Evolutionary conservation across 805 yeast species (phyloP).

Genomic region (Torulaspora quercuum): DNA sequence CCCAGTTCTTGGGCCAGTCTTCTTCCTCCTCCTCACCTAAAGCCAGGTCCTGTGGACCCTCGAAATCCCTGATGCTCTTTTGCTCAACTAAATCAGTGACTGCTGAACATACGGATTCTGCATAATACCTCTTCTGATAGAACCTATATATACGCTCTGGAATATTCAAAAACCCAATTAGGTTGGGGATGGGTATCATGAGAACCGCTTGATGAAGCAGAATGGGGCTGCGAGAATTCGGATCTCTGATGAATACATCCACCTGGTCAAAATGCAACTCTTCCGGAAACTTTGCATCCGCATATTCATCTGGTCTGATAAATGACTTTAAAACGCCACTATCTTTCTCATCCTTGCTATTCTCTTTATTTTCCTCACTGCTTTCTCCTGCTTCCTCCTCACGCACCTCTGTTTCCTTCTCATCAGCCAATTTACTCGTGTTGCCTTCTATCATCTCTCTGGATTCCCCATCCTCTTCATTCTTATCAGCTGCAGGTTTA

Average conservation of each 20-base stretch:
- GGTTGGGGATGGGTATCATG: slow-evolving; percentile 70
- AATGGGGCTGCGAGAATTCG: slow-evolving; percentile 45
- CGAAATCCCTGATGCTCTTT: slow-evolving; percentile 49
- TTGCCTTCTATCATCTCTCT: slow-evolving; percentile 5
- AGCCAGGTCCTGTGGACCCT: slow-evolving; percentile 39
- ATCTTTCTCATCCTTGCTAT: slow-evolving; percentile 14
- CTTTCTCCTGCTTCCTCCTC: slow-evolving; percentile 15
- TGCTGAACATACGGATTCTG: slow-evolving; percentile 61
- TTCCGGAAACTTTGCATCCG: slow-evolving; percentile 52
- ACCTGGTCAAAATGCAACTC: slow-evolving; percentile 47
- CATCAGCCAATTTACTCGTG: no score
- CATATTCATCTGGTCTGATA: slow-evolving; percentile 57
- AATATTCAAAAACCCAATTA: slow-evolving; percentile 72
- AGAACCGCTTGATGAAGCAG: slow-evolving; percentile 74
- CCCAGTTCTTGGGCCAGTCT: slow-evolving; percentile 89
- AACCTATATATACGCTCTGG: slow-evolving; percentile 76
- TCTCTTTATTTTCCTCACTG: slow-evolving; percentile 14
- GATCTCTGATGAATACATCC: slow-evolving; percentile 29
- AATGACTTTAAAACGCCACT: slow-evolving; percentile 55
- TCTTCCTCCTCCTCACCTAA: slow-evolving; percentile 58
- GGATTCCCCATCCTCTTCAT: slow-evolving; percentile 12
- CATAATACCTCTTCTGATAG: slow-evolving; percentile 68
- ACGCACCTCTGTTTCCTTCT: slow-evolving; percentile 3
- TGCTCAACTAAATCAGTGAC: slow-evolving; percentile 52
- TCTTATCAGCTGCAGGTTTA: slow-evolving; percentile 1